A percentile compares a stretch with the other conserved stretches of the same genome.
phyloP scores from a whole-genome alignment of 495 filamentous ascomycete species.

The Talaromyces borbonicus region DNA sequence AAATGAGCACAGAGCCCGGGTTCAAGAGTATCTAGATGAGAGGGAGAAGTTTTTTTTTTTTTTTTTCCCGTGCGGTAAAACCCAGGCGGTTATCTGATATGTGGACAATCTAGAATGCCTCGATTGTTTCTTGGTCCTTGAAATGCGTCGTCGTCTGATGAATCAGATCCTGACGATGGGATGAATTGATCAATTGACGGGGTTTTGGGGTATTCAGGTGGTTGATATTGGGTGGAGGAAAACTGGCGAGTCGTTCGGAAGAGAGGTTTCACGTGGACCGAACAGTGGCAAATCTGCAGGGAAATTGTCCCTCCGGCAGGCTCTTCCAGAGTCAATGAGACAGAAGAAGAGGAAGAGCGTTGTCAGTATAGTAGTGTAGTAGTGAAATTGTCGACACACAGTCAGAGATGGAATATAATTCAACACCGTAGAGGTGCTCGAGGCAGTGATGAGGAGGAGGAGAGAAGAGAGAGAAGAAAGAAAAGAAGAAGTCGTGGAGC shows the following conservation, averaged over 20 bases:
- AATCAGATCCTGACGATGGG: too few relatives aligned
- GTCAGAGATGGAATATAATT: neutral
- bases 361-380: too few relatives aligned
- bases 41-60: too few relatives aligned
- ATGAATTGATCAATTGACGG: too few relatives aligned
- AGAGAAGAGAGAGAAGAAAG: neutral
- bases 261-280: neutral
- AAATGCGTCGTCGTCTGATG: too few relatives aligned
- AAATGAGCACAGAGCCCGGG: conserved; percentile 7
- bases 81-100: too few relatives aligned
- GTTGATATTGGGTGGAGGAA: too few relatives aligned
- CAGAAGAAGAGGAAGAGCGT: neutral
- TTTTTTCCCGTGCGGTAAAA: too few relatives aligned
- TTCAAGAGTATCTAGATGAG: conserved; percentile 6
- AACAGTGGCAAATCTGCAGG: conserved; percentile 1
- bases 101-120: too few relatives aligned
- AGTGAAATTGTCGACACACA: conserved; percentile 1
- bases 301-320: neutral
- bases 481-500: neutral
- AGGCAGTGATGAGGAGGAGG: neutral
- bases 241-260: too few relatives aligned
- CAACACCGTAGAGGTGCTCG: conserved; percentile 6
- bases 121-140: too few relatives aligned
- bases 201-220: too few relatives aligned
- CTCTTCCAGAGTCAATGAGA: neutral